A percentile compares a stretch with the other conserved stretches of the same genome.
Conservation (phyloP, 306 rosid species). For the Cyamopsis tetragonoloba region DNA sequence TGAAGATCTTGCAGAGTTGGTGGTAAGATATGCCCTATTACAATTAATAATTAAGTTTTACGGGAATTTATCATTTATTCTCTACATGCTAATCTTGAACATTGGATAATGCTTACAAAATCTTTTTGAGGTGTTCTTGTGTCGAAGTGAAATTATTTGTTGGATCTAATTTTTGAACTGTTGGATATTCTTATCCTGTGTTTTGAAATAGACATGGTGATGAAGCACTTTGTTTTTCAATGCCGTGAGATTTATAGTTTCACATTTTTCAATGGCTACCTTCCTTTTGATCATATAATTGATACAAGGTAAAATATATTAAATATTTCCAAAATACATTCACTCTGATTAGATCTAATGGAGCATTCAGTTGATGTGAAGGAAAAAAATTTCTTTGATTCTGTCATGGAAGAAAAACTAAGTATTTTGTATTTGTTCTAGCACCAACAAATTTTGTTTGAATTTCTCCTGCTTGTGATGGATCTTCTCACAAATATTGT, state of each 20-base stretch:
- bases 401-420: not conserved
- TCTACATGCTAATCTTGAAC: not conserved
- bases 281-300: not conserved
- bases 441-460: constrained; percentile 14
- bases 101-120: not conserved
- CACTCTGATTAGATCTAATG: not conserved
- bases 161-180: not conserved
- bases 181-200: not conserved
- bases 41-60: not conserved
- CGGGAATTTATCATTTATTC: not conserved
- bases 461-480: constrained; percentile 6
- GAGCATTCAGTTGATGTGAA: not conserved
- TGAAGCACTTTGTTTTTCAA: not conserved
- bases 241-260: not conserved
- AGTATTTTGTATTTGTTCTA: not conserved
- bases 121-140: not conserved
- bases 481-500: constrained; percentile 33
- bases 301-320: not conserved
- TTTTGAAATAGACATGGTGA: not conserved
- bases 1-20: constrained; percentile 48
- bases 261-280: not conserved
- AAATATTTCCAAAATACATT: not conserved
- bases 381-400: not conserved
- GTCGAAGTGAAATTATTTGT: not conserved
- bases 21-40: constrained; percentile 45